A percentile compares a stretch with the other conserved stretches of the same genome.
Conservation (phyloP, 2,329 filamentous ascomycete species). For the Orbilia oligospora region DNA sequence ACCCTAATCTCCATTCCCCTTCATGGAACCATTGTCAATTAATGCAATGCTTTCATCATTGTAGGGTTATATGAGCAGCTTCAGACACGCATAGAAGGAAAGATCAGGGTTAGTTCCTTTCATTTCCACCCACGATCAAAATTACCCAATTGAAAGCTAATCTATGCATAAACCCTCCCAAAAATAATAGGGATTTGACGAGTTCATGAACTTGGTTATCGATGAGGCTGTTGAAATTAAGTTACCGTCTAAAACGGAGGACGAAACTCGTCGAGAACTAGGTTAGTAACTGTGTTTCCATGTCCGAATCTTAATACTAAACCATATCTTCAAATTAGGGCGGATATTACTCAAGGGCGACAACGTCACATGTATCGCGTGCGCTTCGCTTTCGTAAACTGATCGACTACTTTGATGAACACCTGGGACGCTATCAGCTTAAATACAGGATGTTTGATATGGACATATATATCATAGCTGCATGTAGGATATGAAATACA, state of each 20-base stretch:
- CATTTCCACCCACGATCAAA: background rate
- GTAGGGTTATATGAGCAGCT: slow-evolving; percentile 89
- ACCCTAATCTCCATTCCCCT: background rate
- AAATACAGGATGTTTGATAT: background rate
- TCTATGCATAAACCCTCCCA: background rate
- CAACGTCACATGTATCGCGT: slow-evolving; percentile 70
- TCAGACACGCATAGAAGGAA: slow-evolving; percentile 92
- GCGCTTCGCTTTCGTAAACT: slow-evolving; percentile 50
- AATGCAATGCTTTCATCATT: background rate
- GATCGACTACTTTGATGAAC: background rate
- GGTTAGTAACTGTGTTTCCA: slow-evolving; percentile 71
- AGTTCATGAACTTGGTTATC: slow-evolving; percentile 99
- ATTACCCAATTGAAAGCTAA: background rate
- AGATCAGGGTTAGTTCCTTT: slow-evolving; percentile 83
- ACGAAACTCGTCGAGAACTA: slow-evolving; percentile 82
- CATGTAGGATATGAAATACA: slow-evolving; percentile 45
- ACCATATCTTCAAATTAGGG: slow-evolving; percentile 67
- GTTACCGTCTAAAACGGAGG: slow-evolving; percentile 83
- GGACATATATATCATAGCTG: slow-evolving; percentile 7
- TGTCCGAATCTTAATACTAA: background rate
- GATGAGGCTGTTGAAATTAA: slow-evolving; percentile 96
- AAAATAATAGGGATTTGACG: slow-evolving; percentile 84
- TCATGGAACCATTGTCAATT: background rate
- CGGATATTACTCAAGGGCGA: slow-evolving; percentile 79
- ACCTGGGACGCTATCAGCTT: background rate